Percentiles rank a stretch among this genome's conserved stretches.
Conservation (phyloP, 352 stramenopile genomes). For the Phytophthora agathidicida region DNA sequence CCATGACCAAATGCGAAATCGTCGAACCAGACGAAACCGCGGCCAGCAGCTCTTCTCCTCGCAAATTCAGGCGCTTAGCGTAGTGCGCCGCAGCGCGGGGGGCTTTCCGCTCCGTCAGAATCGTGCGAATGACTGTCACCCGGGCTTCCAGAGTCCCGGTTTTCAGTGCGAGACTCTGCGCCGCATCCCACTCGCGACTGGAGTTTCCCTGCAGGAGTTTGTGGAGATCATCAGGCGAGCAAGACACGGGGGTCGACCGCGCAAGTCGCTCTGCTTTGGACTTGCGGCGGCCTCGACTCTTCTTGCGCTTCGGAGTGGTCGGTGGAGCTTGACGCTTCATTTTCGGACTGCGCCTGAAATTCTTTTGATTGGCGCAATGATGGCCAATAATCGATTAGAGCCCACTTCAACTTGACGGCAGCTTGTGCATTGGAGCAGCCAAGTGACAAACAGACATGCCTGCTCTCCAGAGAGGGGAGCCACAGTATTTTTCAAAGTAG, state of each 20-base stretch:
- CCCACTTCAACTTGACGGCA: conserved; percentile 19
- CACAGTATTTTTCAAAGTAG: no score
- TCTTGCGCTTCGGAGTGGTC: conserved; percentile 24
- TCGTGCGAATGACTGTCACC: conserved; percentile 37
- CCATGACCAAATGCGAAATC: conserved; percentile 41
- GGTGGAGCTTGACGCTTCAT: conserved; percentile 19
- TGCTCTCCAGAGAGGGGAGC: no score
- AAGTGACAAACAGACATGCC: no score
- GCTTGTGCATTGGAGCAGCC: neutral
- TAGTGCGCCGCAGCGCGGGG: conserved; percentile 72
- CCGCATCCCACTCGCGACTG: conserved; percentile 65
- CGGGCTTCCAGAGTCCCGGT: conserved; percentile 44
- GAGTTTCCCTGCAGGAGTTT: conserved; percentile 34
- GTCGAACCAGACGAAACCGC: conserved; percentile 1
- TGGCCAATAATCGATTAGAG: neutral
- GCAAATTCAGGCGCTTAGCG: conserved; percentile 54
- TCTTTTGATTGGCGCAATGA: conserved; percentile 6
- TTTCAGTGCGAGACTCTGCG: conserved; percentile 56
- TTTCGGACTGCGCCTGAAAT: conserved; percentile 6
- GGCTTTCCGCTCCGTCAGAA: conserved; percentile 47
- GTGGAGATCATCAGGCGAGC: conserved; percentile 21
- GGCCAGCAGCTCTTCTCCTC: conserved; percentile 36
- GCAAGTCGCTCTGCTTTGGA: conserved; percentile 62
- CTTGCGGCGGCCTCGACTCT: conserved; percentile 45
- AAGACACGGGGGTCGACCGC: neutral